phyloP scores from a whole-genome alignment of 2,329 filamentous ascomycete species.

The Sclerotinia sclerotiorum region DNA sequence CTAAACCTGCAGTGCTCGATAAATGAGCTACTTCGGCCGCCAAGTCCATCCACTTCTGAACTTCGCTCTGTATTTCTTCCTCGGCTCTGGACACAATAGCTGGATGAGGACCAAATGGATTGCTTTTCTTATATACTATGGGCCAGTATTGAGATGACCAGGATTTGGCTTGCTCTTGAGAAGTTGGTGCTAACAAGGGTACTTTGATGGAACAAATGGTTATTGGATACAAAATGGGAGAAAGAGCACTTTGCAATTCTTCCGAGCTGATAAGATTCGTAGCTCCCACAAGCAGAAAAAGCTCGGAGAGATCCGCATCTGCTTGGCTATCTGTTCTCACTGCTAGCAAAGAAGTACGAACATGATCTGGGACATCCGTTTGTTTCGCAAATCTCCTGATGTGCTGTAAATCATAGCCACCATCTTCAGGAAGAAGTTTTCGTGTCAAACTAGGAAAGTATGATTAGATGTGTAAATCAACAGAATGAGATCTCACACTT shows the following conservation, averaged over 20 bases:
- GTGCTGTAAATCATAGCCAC: constrained; percentile 66
- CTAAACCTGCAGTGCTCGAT: constrained; percentile 57
- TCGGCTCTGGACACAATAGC: constrained; percentile 69
- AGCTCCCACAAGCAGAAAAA: constrained; percentile 53
- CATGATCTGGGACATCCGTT: constrained; percentile 63
- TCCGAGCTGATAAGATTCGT: constrained; percentile 52
- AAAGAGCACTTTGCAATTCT: constrained; percentile 52
- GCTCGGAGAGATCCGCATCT: constrained; percentile 45
- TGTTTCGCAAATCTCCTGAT: constrained; percentile 75
- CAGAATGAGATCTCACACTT: constrained; percentile 41
- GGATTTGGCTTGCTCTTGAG: constrained; percentile 68
- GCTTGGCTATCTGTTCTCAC: constrained; percentile 50
- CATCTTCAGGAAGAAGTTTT: constrained; percentile 57
- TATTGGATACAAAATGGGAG: constrained; percentile 51
- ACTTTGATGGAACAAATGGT: constrained; percentile 54
- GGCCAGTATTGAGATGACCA: constrained; percentile 83
- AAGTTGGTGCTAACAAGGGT: constrained; percentile 72
- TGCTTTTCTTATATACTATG: constrained; percentile 81
- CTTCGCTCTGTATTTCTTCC: constrained; percentile 64
- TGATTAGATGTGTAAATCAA: constrained; percentile 38
- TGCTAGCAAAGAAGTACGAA: constrained; percentile 57
- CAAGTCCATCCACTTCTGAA: constrained; percentile 65
- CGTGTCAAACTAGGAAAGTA: constrained; percentile 51
- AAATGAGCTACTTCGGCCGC: constrained; percentile 64
- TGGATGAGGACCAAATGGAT: constrained; percentile 81